A percentile compares a stretch with the other conserved stretches of the same genome.
Conservation (phyloP, 768 basidiomycete species). For the Suillus variegatus region DNA sequence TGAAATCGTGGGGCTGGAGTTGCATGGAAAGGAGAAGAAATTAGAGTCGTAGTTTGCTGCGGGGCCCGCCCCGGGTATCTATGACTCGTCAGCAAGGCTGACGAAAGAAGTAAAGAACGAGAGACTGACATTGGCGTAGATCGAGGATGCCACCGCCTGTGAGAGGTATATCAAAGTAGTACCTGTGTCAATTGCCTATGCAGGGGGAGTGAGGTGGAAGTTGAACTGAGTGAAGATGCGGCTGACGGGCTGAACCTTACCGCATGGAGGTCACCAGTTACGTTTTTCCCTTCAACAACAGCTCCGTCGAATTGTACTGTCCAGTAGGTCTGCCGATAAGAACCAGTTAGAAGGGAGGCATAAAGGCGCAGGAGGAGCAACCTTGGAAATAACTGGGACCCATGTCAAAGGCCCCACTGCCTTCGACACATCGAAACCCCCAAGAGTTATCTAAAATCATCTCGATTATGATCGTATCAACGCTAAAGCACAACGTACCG, state of each 20-base stretch:
- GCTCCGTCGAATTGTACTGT: conserved; percentile 50
- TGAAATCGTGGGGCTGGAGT: conserved; percentile 32
- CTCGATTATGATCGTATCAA: background rate
- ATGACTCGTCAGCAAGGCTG: background rate
- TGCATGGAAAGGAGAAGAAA: conserved; percentile 60
- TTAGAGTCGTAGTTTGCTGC: conserved; percentile 47
- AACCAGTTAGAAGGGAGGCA: background rate
- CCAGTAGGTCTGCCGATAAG: conserved; percentile 58
- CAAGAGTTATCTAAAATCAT: conserved; percentile 19
- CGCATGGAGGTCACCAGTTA: conserved; percentile 5
- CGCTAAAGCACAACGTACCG: conserved; percentile 35
- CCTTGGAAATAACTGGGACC: conserved; percentile 41
- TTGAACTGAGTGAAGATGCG: conserved; percentile 3
- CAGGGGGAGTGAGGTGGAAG: background rate
- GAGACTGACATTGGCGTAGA: conserved; percentile 46
- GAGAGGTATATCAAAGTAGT: conserved; percentile 67
- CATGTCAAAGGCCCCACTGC: conserved; percentile 29
- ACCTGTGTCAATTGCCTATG: conserved; percentile 69
- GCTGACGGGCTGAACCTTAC: conserved; percentile 19
- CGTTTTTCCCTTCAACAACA: conserved; percentile 31
- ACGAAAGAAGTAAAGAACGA: background rate
- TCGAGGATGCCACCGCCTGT: conserved; percentile 36
- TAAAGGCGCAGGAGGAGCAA: conserved; percentile 12
- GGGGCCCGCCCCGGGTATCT: conserved; percentile 52
- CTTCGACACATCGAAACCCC: conserved; percentile 37